Base-by-base conservation (phyloP, 2,329 filamentous ascomycete genomes). In the Byssoonygena ceratinophila region DNA sequence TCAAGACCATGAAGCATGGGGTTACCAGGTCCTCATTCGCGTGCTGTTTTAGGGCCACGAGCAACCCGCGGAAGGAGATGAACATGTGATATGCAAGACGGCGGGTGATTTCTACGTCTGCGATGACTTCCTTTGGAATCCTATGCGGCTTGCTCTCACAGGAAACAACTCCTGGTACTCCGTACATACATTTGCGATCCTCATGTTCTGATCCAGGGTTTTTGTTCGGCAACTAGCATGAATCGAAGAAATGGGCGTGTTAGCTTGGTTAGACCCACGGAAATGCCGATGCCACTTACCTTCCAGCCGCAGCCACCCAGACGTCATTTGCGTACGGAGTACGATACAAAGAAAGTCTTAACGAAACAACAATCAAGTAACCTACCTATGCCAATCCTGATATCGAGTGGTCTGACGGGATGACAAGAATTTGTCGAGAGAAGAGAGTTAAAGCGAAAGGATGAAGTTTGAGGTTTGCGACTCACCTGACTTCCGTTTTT, bases 401-500 rank as follows among this genome's bases (percentile, higher is more conserved):
- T n/a, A n/a, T n/a, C n/a, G n/a, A n/a, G n/a, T n/a, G n/a, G 32
- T 9, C 12, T 4, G 32, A 4, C 32, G 7, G 12, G 20, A 11
- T 4, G 36, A 39, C 36, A 41, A n/a, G 12, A 23, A 29, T 9
- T 12, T 5, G 8, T 32, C 29, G 16, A 4, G 9, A 18, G 16
- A n/a, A 34, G 29, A 25, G 18, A n/a, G n/a, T 18, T 5, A 14
- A 45, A n/a, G n/a, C n/a, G n/a, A n/a, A n/a, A n/a, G n/a, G n/a
- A n/a, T n/a, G n/a, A n/a, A n/a, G n/a, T n/a, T n/a, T 8, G 20
- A 43, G 12, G 40, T 43, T 9, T 16, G 8, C 44, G 16, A 37
- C 45, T 47, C 45, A 47, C 45, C 45, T 47, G 45, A 47, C 32
- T 16, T 47, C 16, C 45, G 22, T 12, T 32, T 47, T 36, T 18